A percentile compares a stretch with the other conserved stretches of the same genome.
These are phyloP conservation scores for Ruellia speciosa DNA, from an alignment of 305 asterid genomes.

Conservation along the genomic window DNA sequence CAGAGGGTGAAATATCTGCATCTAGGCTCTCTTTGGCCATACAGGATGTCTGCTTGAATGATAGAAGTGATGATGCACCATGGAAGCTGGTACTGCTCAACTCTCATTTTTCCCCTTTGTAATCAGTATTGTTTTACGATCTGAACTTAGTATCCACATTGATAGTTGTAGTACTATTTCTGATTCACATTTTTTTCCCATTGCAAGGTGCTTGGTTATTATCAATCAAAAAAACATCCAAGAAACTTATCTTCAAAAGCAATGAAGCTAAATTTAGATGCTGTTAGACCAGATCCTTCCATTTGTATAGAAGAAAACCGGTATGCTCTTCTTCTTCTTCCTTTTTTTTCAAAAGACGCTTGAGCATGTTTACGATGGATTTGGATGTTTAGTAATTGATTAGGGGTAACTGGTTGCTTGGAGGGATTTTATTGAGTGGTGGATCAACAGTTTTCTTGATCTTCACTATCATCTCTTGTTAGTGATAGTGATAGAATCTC, in stretches of 20 bases:
- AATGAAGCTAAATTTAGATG: slow-evolving; percentile 68
- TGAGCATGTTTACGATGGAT: not conserved
- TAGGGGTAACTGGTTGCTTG: no score
- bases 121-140: not conserved
- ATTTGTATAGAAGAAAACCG: slow-evolving; percentile 84
- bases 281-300: slow-evolving; percentile 88
- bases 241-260: slow-evolving; percentile 70
- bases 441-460: no score
- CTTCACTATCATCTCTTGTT: not conserved
- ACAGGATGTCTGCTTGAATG: slow-evolving; percentile 57
- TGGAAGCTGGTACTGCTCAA: slow-evolving; percentile 79
- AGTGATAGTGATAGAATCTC: not conserved
- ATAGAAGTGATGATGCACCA: slow-evolving; percentile 71
- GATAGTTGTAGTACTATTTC: slow-evolving; percentile 16
- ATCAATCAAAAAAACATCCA: slow-evolving; percentile 72
- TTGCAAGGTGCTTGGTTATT: slow-evolving; percentile 73
- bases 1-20: slow-evolving; percentile 62
- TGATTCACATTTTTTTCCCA: slow-evolving; percentile 28
- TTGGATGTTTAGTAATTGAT: not conserved
- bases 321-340: slow-evolving; percentile 32
- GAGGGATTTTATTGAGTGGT: no score
- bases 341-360: not conserved
- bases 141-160: slow-evolving; percentile 15
- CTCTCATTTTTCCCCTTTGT: not conserved
- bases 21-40: slow-evolving; percentile 58